Evolutionary conservation across 1,284 basidiomycete species (phyloP), one percentile per base, ranked within the genome.

Genomic region (Ceratobasidium sp.): DNA sequence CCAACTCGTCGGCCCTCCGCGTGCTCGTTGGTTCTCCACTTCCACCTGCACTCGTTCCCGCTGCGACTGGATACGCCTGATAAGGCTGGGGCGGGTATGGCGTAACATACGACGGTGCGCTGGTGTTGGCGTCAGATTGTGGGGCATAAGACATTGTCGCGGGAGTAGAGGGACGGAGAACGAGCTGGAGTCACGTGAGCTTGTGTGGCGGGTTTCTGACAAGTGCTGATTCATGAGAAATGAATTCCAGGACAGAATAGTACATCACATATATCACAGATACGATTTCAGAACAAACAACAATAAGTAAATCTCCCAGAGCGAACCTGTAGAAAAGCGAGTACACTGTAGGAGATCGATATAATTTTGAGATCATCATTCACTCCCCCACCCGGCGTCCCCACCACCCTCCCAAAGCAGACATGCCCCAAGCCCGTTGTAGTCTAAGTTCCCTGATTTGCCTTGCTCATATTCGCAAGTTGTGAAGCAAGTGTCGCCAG

Each of bases 1-100:
- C 91, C 74, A 92, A 89, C 78, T 97, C 95, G 51, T 92, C 89
- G 0, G 59, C 64, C 12, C 54, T 48, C 14, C 66, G 53, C 21
- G 66, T 70, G 33, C 66, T 70, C 21, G 54, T 70, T 21, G 46
- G 63, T 28, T 59, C 60, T n/a, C 46, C 53, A 51, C 54, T 36
- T 56, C 64, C 62, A 18, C 53, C 54, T n/a, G 46, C 33, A 30
- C 33, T 70, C 30, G 62, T 36, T 49, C 40, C 38, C 56, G 44
- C 56, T 21, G 64, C 53, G 21, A 54, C 44, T 16, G 66, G 53
- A 21, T 44, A 38, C 21, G 69, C 60, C n/a, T 58, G 54, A 33
- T 70, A 70, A 1, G 46, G 38, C 44, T 58, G 54, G 14, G 58
- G 58, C 25, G 64, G 72, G 53, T 69, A 73, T 28, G 61, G 72